Base-by-base conservation (phyloP, 202 grass and related monocot genomes). In the Panicum hallii region DNA sequence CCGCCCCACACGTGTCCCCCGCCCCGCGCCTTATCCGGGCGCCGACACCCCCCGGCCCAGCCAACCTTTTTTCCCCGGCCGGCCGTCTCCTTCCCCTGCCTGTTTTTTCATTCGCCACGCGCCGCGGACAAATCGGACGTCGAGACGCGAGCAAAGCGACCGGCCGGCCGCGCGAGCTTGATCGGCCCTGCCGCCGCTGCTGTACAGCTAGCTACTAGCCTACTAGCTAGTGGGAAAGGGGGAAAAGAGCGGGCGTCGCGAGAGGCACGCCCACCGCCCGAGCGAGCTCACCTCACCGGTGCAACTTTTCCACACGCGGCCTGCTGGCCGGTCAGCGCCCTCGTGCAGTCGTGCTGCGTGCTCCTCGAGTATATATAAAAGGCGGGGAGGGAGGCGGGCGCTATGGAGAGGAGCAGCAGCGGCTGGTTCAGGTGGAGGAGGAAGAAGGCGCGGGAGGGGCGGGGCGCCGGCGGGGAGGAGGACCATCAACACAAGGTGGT, bases 401-500 rank as follows among this genome's bases (percentile, higher is more conserved):
- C 40, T 2, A 85, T 89, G 87, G 82, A 89, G 87, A 81, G 70
- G 77, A 57, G 36, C 3, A 75, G 26, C 20, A 70, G 41, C 12
- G 38, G 85, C 77, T 87, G 85, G 89, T 88, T 91, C 70, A 15
- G 85, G 70, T 34, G 85, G 60, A 80, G 69, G 85, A 91, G 53
- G 81, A 28, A 41, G 64, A 77, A 54, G 78, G 54, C 40, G 67
- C 12, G 70, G 14, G 46, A 50, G 11, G 64, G 67, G 72, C 54
- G 45, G 2, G 58, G 30, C 2, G 65, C 48, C 15, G 63, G 34
- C 3, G 82, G 44, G 15, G 85, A 2, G 26, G 26, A 15, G 57
- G 57, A 26, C 4, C 13, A 3, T 9, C 4, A 19, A 4, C 17
- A 89, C 74, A 70, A 79, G 88, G 83, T 69, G 56, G 92, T 90